Conservation (phyloP, 306 rosid species). For the Alnus glutinosa region DNA sequence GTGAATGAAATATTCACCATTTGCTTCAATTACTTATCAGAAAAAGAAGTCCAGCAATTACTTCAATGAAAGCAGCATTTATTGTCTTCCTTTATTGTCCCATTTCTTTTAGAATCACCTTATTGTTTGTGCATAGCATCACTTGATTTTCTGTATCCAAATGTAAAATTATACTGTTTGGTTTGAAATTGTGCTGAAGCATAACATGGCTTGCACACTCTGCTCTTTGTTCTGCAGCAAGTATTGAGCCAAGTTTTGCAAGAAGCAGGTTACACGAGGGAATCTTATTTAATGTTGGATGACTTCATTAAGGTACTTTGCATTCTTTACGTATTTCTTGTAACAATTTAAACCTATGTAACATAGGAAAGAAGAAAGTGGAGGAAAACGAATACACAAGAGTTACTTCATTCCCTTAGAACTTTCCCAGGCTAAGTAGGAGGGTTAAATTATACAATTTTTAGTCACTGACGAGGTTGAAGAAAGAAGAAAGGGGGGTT, state of each 20-base stretch:
- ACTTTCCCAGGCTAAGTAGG: constrained; percentile 11
- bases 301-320: constrained; percentile 76
- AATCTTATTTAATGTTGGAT: constrained; percentile 56
- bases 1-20: not conserved
- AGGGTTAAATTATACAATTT: not conserved
- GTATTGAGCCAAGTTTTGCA: constrained; percentile 60
- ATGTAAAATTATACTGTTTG: constrained; percentile 5
- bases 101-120: not conserved
- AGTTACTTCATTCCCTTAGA: constrained; percentile 10
- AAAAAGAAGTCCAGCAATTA: not conserved
- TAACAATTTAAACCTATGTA: constrained; percentile 8
- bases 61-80: not conserved
- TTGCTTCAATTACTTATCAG: not conserved
- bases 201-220: constrained; percentile 10
- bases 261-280: constrained; percentile 84
- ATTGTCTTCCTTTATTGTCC: not conserved
- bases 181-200: constrained; percentile 5
- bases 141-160: not conserved
- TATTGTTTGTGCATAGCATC: not conserved
- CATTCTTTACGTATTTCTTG: constrained; percentile 13
- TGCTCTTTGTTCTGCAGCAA: constrained; percentile 50
- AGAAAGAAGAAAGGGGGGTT: not conserved
- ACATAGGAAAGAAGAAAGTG: constrained; percentile 4
- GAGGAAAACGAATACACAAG: constrained; percentile 1
- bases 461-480: not conserved